phyloP scores from a whole-genome alignment of 257 asterid species.

The Cruciata laevipes region DNA sequence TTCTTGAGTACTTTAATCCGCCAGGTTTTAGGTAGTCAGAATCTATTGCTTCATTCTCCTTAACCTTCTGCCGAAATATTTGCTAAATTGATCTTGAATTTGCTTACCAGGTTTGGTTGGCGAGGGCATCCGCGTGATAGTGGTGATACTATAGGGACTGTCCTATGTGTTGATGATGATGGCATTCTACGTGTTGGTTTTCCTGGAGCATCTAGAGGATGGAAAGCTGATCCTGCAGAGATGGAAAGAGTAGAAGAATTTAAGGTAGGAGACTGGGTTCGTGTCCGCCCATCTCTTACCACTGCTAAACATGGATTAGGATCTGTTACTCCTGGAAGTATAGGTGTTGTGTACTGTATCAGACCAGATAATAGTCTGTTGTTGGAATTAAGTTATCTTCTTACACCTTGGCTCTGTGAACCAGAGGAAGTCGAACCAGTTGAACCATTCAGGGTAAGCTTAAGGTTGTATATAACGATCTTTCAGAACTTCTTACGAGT shows the following conservation, averaged over 20 bases:
- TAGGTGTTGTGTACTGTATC: constrained; percentile 78
- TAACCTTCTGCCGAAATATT: not conserved
- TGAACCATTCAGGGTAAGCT: constrained; percentile 88
- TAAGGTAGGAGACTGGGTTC: constrained; percentile 98
- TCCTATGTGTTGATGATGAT: constrained; percentile 96
- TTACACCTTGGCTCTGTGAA: constrained; percentile 98
- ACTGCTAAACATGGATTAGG: constrained; percentile 97
- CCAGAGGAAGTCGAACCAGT: constrained; percentile 99
- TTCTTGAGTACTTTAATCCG: not conserved
- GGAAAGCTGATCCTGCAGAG: constrained; percentile 99
- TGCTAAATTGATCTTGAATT: not conserved
- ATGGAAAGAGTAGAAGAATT: constrained; percentile 99
- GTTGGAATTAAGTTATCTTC: constrained; percentile 89
- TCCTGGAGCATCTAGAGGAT: constrained; percentile 99
- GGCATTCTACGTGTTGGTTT: constrained; percentile 97
- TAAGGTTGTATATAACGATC: not conserved
- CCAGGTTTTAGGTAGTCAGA: not conserved
- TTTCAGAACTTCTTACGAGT: constrained; percentile 7
- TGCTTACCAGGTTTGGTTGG: constrained; percentile 86
- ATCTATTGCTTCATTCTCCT: not conserved
- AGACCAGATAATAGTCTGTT: constrained; percentile 86
- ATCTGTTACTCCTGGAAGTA: constrained; percentile 93
- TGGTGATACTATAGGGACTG: constrained; percentile 89
- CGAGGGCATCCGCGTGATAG: constrained; percentile 91
- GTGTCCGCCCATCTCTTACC: constrained; percentile 87